Evolutionary conservation across 2,329 filamentous ascomycete genomes (phyloP).

Genomic region (Scedosporium aurantiacum): DNA sequence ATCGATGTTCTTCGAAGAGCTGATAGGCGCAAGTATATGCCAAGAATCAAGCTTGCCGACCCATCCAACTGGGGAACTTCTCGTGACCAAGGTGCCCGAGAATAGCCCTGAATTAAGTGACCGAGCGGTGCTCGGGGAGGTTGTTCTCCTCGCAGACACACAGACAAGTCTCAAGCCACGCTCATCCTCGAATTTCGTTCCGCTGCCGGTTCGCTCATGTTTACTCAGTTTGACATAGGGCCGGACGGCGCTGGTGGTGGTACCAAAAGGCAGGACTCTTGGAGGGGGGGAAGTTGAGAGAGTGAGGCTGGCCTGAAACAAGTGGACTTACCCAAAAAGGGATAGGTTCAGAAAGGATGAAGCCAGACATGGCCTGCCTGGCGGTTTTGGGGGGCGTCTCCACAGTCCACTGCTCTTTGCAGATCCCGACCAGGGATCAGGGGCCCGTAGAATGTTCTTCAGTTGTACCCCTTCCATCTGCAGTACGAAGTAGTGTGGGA

Average conservation of each 20-base stretch:
- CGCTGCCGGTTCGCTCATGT: neutral
- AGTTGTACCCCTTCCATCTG: no score
- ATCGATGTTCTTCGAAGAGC: neutral
- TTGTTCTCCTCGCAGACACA: no score
- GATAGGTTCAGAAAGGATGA: neutral
- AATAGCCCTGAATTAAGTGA: neutral
- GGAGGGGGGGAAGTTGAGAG: neutral
- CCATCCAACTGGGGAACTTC: neutral
- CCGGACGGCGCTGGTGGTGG: neutral
- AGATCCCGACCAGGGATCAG: neutral
- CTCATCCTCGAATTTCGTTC: no score
- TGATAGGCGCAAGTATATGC: neutral
- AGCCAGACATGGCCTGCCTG: neutral
- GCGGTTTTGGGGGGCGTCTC: neutral
- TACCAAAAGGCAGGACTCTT: no score
- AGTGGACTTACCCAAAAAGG: constrained; percentile 2
- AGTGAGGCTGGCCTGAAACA: constrained; percentile 6
- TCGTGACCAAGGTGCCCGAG: neutral
- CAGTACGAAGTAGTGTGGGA: neutral
- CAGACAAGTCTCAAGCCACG: no score
- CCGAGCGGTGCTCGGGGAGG: neutral
- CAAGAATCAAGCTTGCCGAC: neutral
- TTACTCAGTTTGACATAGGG: neutral
- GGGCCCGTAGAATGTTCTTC: neutral
- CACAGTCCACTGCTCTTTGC: neutral